These are phyloP conservation scores for Sphaceloma murrayae DNA, from an alignment of 2,329 filamentous ascomycete species.

Conservation along the genomic window DNA sequence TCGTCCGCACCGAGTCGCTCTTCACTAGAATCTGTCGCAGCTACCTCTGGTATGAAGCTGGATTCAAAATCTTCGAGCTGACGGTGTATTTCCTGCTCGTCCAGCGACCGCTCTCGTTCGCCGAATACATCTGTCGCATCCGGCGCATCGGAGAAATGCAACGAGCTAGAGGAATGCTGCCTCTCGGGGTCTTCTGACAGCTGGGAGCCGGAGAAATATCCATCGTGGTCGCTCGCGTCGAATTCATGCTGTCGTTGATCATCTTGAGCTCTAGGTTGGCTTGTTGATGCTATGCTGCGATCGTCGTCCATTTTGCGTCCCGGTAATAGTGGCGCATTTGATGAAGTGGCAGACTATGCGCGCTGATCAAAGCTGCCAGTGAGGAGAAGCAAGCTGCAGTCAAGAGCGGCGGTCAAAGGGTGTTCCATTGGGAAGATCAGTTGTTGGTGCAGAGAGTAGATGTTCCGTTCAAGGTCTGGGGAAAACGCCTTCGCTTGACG, in stretches of 20 bases:
- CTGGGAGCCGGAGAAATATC: background rate
- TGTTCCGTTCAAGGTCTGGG: background rate
- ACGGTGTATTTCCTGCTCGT: conserved; percentile 51
- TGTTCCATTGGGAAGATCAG: conserved; percentile 6
- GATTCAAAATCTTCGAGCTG: conserved; percentile 54
- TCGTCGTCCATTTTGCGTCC: conserved; percentile 5
- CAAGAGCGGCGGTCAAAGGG: background rate
- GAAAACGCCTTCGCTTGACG: conserved; percentile 10
- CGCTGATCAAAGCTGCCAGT: conserved; percentile 3
- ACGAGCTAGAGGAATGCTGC: conserved; percentile 11
- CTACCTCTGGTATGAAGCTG: conserved; percentile 48
- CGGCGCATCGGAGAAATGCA: conserved; percentile 13
- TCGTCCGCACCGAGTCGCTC: conserved; percentile 34
- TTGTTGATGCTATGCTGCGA: background rate
- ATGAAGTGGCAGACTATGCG: conserved; percentile 8
- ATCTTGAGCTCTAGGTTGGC: background rate
- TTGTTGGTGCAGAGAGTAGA: background rate
- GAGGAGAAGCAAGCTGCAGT: conserved; percentile 4
- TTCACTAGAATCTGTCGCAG: conserved; percentile 29
- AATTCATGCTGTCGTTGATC: conserved; percentile 1
- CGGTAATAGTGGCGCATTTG: conserved; percentile 9
- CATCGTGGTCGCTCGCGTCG: background rate
- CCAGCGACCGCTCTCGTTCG: conserved; percentile 36
- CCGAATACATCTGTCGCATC: conserved; percentile 21
- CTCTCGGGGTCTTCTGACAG: background rate